Percentiles rank a stretch among this genome's conserved stretches.
These are phyloP conservation scores for Leccinellum albellum DNA, from an alignment of 768 basidiomycete genomes.

Conservation along the genomic window DNA sequence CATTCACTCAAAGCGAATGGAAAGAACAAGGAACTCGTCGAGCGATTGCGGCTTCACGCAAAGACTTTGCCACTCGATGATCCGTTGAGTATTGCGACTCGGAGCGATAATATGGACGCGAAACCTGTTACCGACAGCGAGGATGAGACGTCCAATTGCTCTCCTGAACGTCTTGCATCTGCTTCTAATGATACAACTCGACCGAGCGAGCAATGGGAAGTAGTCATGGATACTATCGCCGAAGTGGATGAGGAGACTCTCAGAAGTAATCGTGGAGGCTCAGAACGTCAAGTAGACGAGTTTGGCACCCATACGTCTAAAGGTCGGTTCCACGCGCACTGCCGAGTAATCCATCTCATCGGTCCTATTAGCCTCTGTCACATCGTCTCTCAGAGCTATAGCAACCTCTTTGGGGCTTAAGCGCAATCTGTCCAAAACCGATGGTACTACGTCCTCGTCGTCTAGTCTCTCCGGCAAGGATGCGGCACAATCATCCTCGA, in stretches of 20 bases:
- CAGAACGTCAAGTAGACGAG: conserved; percentile 47
- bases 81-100: conserved; percentile 51
- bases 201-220: conserved; percentile 80
- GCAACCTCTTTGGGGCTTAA: conserved; percentile 76
- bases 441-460: conserved; percentile 26
- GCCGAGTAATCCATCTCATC: neutral
- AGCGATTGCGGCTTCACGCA: conserved; percentile 65
- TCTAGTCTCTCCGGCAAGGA: conserved; percentile 25
- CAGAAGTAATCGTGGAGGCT: conserved; percentile 41
- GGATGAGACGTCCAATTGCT: conserved; percentile 27
- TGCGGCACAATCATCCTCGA: conserved; percentile 20
- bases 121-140: conserved; percentile 32
- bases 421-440: conserved; percentile 32
- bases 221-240: conserved; percentile 79
- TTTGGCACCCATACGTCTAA: conserved; percentile 72
- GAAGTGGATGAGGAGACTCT: conserved; percentile 54
- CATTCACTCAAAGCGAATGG: conserved; percentile 77
- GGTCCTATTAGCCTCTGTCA: conserved; percentile 47
- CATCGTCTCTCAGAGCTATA: conserved; percentile 71
- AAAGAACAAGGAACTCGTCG: conserved; percentile 73
- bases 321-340: conserved; percentile 37
- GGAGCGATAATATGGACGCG: conserved; percentile 41
- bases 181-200: conserved; percentile 37
- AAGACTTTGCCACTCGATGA: conserved; percentile 54
- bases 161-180: conserved; percentile 8